These are phyloP conservation scores for Graphilbum sp. DNA, from an alignment of 2,329 filamentous ascomycete species.

Conservation along the genomic window DNA sequence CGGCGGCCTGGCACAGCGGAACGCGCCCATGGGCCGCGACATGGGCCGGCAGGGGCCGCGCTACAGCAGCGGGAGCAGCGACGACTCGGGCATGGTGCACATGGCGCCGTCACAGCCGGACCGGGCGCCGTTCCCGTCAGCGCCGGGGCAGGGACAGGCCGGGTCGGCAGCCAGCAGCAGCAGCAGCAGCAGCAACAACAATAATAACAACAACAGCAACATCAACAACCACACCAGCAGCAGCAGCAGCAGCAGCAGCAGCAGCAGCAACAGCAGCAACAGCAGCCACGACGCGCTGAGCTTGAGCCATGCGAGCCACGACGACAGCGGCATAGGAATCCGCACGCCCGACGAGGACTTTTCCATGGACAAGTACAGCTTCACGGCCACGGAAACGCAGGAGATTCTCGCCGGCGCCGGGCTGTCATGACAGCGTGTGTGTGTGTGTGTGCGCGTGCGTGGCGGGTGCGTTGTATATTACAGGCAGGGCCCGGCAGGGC, in stretches of 20 bases:
- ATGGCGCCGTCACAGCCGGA: constrained; percentile 31
- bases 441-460: neutral
- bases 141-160: constrained; percentile 16
- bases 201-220: neutral
- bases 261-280: neutral
- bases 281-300: constrained; percentile 28
- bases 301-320: constrained; percentile 32
- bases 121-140: constrained; percentile 31
- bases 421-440: constrained; percentile 7
- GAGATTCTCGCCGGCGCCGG: constrained; percentile 14
- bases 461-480: too few relatives aligned
- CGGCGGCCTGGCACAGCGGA: constrained; percentile 10
- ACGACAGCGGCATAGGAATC: constrained; percentile 64
- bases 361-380: constrained; percentile 39
- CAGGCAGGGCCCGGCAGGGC: too few relatives aligned
- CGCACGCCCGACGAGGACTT: constrained; percentile 50
- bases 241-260: constrained; percentile 9
- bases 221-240: constrained; percentile 10
- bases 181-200: constrained; percentile 9
- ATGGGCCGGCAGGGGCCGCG: constrained; percentile 20
- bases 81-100: constrained; percentile 27
- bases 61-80: constrained; percentile 23
- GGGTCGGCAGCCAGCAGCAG: constrained; percentile 1
- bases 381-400: constrained; percentile 12
- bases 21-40: constrained; percentile 15